These are phyloP conservation scores for Arthroderma sp. DNA, from an alignment of 2,329 filamentous ascomycete genomes.

Conservation along the genomic window DNA sequence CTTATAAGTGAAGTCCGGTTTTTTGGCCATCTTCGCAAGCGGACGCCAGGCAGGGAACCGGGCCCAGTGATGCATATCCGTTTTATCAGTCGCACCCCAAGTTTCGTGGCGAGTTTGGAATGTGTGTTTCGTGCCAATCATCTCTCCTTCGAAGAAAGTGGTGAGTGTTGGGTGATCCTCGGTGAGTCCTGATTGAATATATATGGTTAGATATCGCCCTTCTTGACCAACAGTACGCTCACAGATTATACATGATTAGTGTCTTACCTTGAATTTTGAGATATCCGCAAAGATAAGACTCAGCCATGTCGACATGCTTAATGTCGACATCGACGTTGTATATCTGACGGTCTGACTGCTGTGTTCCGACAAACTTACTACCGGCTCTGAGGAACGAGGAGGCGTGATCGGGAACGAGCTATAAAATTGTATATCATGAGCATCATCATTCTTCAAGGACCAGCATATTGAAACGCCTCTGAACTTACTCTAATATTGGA, in stretches of 20 bases:
- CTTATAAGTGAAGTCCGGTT: slow-evolving; percentile 45
- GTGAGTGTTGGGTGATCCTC: slow-evolving; percentile 95
- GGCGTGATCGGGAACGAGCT: slow-evolving; percentile 65
- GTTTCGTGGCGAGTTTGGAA: slow-evolving; percentile 79
- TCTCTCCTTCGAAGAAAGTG: slow-evolving; percentile 96
- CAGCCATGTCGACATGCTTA: slow-evolving; percentile 86
- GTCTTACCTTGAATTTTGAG: slow-evolving; percentile 76
- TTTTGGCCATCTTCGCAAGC: slow-evolving; percentile 50
- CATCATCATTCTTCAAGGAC: too few species aligned
- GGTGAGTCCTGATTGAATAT: slow-evolving; percentile 55
- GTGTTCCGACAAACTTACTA: slow-evolving; percentile 78
- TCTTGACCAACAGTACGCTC: background rate
- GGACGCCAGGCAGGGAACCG: slow-evolving; percentile 80
- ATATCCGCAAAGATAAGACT: slow-evolving; percentile 91
- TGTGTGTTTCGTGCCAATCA: slow-evolving; percentile 88
- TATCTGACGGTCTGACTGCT: slow-evolving; percentile 81
- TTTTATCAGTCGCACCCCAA: slow-evolving; percentile 87
- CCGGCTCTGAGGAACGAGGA: slow-evolving; percentile 78
- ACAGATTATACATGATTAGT: background rate
- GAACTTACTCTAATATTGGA: slow-evolving; percentile 42
- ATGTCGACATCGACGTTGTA: slow-evolving; percentile 97
- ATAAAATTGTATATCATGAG: slow-evolving; percentile 9
- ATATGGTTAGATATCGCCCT: slow-evolving; percentile 5
- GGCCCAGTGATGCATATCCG: slow-evolving; percentile 84
- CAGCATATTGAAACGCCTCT: too few species aligned